Evolutionary conservation across 306 rosid species (phyloP), one percentile per base, ranked within the genome.

Genomic region (Albizia julibrissin): DNA sequence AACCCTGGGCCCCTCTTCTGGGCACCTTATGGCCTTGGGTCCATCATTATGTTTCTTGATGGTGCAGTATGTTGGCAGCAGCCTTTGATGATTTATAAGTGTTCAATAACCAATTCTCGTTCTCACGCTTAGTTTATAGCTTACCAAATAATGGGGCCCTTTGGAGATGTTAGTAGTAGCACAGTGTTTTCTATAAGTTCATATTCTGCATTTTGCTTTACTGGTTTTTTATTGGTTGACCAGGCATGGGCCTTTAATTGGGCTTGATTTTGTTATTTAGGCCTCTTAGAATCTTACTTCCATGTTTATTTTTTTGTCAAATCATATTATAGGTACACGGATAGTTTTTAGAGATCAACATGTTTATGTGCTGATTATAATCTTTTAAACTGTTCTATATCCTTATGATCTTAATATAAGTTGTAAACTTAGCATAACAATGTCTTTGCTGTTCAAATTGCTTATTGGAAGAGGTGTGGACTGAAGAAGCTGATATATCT

Each of bases 401-500:
- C 56, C 29, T 71, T 50, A 4, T 70, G 6, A 43, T 44, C 34
- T 43, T 44, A 14, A 13, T 37, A 66, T 67, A 68, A 74, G 69
- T 67, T 72, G 59, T 66, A 71, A 70, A 39, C 67, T 10, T 34
- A 46, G 26, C 52, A 83, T 79, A 77, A 77, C 85, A 74, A 86
- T 50, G 19, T 79, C 44, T 83, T 75, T 27, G 33, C 42, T 66
- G 79, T 62, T 85, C 72, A 24, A 79, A 44, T 82, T 88, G 84
- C 77, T 37, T 66, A 66, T 83, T 84, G 83, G 61, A 61, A 93
- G 99, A 92, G 99, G 86, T 95, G 97, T 81, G 99, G 99, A 72
- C 87, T 95, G 69, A 92, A 89, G 86, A 95, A 89, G 87, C 86
- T 93, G 89, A 91, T 95, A 85, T 95, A 95, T 92, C 92, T 95